Percentiles rank a stretch among this genome's conserved stretches.
These are phyloP conservation scores for Bipolaris bicolor DNA, from an alignment of 2,329 filamentous ascomycete genomes.

Conservation along the genomic window DNA sequence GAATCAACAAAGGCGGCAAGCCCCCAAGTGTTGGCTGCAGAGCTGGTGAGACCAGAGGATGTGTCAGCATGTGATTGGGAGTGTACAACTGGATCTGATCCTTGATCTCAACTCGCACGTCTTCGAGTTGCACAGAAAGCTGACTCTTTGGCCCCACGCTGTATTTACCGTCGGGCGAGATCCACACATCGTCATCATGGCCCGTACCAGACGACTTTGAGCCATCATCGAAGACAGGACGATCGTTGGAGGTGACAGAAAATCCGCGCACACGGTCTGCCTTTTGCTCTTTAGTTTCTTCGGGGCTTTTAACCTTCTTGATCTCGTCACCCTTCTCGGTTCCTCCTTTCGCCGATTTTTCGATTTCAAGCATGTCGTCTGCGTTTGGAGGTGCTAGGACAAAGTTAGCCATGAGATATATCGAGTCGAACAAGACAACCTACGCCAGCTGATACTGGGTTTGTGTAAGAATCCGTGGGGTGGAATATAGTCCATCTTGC, in stretches of 20 bases:
- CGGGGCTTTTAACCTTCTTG: slow-evolving; percentile 32
- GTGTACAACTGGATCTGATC: slow-evolving; percentile 92
- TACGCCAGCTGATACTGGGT: slow-evolving; percentile 83
- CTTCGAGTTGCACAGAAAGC: slow-evolving; percentile 72
- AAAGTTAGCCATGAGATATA: slow-evolving; percentile 6
- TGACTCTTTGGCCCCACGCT: slow-evolving; percentile 42
- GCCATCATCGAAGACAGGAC: slow-evolving; percentile 21
- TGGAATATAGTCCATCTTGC: slow-evolving; percentile 85
- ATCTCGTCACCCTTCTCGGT: slow-evolving; percentile 14
- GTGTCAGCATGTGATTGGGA: slow-evolving; percentile 81
- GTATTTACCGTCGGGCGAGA: slow-evolving; percentile 46
- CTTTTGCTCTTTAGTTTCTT: slow-evolving; percentile 44
- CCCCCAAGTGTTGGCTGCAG: slow-evolving; percentile 89
- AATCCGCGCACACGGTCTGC: slow-evolving; percentile 46
- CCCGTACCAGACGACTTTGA: slow-evolving; percentile 12
- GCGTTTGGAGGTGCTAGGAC: slow-evolving; percentile 72
- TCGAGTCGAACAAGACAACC: slow-evolving; percentile 3
- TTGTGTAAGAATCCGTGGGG: slow-evolving; percentile 86
- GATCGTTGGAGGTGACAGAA: slow-evolving; percentile 34
- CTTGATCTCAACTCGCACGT: slow-evolving; percentile 70
- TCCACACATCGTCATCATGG: slow-evolving; percentile 24
- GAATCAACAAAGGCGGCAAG: slow-evolving; percentile 82
- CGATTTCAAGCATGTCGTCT: slow-evolving; percentile 68
- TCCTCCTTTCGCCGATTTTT: slow-evolving; percentile 24
- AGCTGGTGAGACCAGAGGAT: slow-evolving; percentile 88